Base-by-base conservation (phyloP, 2,329 filamentous ascomycete genomes). In the Cytospora schulzeri region DNA sequence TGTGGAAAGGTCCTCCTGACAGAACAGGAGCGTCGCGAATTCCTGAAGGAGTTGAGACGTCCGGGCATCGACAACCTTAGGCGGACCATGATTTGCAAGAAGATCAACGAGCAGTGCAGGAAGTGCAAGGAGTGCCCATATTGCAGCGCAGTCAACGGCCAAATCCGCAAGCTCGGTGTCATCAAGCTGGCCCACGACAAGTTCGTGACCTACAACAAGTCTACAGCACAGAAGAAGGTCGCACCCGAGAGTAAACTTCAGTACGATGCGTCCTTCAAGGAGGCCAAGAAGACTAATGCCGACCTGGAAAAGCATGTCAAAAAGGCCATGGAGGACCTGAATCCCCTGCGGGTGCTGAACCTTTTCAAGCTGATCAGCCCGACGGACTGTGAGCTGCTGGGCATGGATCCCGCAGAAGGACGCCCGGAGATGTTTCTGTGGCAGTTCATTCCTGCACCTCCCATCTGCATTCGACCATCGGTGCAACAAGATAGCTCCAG, bases 391-490 rank as follows among this genome's bases (percentile, higher is more conserved):
- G 93, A 98, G 76, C 83, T 99, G 26, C 82, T 99, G 1, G 94
- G 94, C 5, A 86, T 99, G 71, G 89, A 97, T 72, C 91, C 93
- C 1, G 83, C 86, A 17, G 93, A 97, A 71, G 92, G 92, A 14
- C 86, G 93, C 22, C 95, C 95, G 0, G 95, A 99, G 75, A 96
- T 96, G 88, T 96, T 98, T 75, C 87, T 99, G 53, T 99, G 95
- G 95, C 93, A 97, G 73, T 96, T 93, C 72, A 84, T 99, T 41
- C 95, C 95, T 1, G 94, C 94, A 0, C 94, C 95, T 1, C 95
- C 95, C 0, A 91, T 98, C 7, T 96, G 92, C 70, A 96, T 99
- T 71, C 86, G 95, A 65, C 95, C 95, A 0, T 97, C 93, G 0
- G 95, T 99, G 22, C 90, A 90, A 33, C 95, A 98, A 76, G 95